Conservation (phyloP, 352 stramenopile species). For the Phytophthora citrophthora region DNA sequence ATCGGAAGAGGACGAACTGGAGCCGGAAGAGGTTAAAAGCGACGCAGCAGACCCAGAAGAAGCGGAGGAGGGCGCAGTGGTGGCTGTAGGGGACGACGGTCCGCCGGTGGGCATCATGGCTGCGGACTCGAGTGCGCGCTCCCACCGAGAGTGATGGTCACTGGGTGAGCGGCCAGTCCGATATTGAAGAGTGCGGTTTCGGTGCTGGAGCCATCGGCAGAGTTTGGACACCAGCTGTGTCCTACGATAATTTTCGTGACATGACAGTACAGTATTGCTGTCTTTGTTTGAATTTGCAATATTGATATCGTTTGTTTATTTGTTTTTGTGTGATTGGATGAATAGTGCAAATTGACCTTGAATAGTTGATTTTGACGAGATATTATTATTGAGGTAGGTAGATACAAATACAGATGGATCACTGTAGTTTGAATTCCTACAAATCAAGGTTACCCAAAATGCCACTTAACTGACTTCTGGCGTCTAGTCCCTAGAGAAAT, state of each 20-base stretch:
- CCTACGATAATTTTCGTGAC: neutral
- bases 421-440: too few species aligned
- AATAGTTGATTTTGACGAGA: too few species aligned
- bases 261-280: too few species aligned
- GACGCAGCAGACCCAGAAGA: conserved; percentile 7
- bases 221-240: neutral
- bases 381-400: too few species aligned
- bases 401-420: too few species aligned
- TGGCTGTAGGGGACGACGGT: conserved; percentile 7
- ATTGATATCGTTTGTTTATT: too few species aligned
- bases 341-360: too few species aligned
- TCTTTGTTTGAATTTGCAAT: too few species aligned
- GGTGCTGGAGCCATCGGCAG: neutral
- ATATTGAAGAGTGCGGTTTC: conserved; percentile 16
- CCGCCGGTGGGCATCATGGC: conserved; percentile 14
- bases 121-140: neutral
- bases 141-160: neutral
- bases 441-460: too few species aligned
- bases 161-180: neutral
- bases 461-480: too few species aligned
- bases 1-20: conserved; percentile 26
- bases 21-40: conserved; percentile 22
- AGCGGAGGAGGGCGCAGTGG: neutral
- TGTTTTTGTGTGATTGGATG: too few species aligned
- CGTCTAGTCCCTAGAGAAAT: too few species aligned